phyloP scores from a whole-genome alignment of 331 rosid genomes.

The Stylosanthes scabra region DNA sequence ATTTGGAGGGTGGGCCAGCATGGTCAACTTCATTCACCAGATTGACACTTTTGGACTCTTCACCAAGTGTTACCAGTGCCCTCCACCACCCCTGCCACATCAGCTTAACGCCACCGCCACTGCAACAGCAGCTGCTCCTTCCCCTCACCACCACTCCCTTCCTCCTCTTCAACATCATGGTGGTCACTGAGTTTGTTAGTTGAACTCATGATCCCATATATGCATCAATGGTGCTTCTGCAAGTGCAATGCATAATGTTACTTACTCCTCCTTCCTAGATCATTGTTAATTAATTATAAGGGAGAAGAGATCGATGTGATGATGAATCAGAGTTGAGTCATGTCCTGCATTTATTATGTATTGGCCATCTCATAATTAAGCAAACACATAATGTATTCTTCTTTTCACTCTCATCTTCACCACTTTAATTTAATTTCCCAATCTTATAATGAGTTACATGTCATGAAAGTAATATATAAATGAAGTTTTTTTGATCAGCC shows the following conservation, averaged over 20 bases:
- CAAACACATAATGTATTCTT: conserved; percentile 31
- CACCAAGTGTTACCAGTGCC: conserved; percentile 98
- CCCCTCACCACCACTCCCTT: conserved; percentile 41
- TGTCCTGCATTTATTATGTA: conserved; percentile 25
- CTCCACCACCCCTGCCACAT: conserved; percentile 29
- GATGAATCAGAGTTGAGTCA: conserved; percentile 19
- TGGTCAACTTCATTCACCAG: conserved; percentile 87
- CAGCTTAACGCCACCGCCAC: conserved; percentile 48
- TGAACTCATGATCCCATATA: background rate
- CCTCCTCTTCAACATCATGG: conserved; percentile 14
- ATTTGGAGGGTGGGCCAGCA: conserved; percentile 99
- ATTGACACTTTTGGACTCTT: conserved; percentile 94
- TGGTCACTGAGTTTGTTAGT: conserved; percentile 22
- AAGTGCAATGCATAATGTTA: conserved; percentile 24
- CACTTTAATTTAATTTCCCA: too few species aligned
- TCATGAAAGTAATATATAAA: too few species aligned
- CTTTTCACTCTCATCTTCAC: too few species aligned
- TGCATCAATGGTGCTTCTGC: background rate
- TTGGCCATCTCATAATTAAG: conserved; percentile 25
- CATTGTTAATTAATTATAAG: background rate
- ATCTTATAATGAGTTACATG: too few species aligned
- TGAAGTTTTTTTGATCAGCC: too few species aligned
- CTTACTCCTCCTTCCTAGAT: too few species aligned
- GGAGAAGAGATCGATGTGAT: background rate
- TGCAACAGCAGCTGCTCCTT: conserved; percentile 46